Percentiles rank a stretch among this genome's conserved stretches.
Evolutionary conservation across 192 early-diverging fungal genomes (phyloP).

Genomic region (Chytriomyces sp.): DNA sequence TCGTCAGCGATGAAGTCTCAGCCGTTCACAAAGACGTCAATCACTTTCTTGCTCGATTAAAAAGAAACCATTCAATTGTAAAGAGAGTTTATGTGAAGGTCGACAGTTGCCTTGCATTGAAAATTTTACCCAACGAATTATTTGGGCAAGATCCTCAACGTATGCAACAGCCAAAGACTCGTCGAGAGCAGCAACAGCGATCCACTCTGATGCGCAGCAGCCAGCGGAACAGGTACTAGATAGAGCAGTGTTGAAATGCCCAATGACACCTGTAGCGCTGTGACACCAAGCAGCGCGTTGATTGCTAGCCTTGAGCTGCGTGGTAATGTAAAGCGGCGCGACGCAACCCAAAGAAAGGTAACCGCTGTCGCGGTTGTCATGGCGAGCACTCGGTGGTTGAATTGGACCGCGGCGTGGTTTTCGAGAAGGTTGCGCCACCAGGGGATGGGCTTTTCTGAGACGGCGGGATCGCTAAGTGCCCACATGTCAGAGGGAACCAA

Average conservation of each 20-base stretch:
- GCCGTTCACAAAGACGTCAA: too few relatives aligned
- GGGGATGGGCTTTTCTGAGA: conserved; percentile 47
- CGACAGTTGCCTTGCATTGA: too few relatives aligned
- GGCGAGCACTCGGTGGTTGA: conserved; percentile 91
- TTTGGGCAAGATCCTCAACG: conserved; percentile 38
- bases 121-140: background rate
- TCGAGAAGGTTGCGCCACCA: conserved; percentile 90
- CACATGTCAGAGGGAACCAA: conserved; percentile 72
- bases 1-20: too few relatives aligned
- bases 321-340: too few relatives aligned
- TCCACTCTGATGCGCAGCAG: conserved; percentile 93
- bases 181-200: conserved; percentile 83
- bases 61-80: too few relatives aligned
- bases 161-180: conserved; percentile 76
- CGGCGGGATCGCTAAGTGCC: conserved; percentile 48
- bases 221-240: conserved; percentile 89
- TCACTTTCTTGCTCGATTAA: too few relatives aligned
- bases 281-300: conserved; percentile 75
- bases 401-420: conserved; percentile 93
- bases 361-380: conserved; percentile 76
- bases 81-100: too few relatives aligned
- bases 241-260: conserved; percentile 94
- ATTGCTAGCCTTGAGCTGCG: conserved; percentile 64
- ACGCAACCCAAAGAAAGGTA: conserved; percentile 73
- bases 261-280: conserved; percentile 65